Conservation (phyloP, 768 basidiomycete species). For the Cyathus striatus region DNA sequence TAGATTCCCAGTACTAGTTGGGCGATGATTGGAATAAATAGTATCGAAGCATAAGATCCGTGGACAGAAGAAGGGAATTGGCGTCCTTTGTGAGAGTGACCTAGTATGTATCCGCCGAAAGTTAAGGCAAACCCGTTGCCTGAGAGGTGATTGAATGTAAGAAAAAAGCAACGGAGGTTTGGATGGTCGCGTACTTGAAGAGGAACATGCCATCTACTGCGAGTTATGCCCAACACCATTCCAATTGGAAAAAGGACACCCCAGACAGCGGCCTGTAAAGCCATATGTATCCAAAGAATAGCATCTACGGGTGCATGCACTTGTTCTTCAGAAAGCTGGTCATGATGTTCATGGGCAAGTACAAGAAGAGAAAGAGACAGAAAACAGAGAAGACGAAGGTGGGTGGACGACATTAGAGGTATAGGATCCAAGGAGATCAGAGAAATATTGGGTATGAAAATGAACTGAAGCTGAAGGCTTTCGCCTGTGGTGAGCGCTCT, state of each 20-base stretch:
- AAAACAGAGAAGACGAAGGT: slow-evolving; percentile 7
- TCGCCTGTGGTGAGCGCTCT: too few species aligned
- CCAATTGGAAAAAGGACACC: slow-evolving; percentile 83
- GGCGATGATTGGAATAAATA: slow-evolving; percentile 55
- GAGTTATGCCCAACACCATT: slow-evolving; percentile 70
- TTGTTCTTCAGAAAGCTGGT: slow-evolving; percentile 59
- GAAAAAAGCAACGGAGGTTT: background rate
- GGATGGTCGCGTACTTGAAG: slow-evolving; percentile 72
- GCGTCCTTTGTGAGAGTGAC: slow-evolving; percentile 83
- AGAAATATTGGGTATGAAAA: too few species aligned
- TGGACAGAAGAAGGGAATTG: slow-evolving; percentile 73
- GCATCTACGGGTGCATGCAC: slow-evolving; percentile 64
- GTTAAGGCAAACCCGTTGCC: slow-evolving; percentile 65
- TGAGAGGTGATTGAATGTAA: slow-evolving; percentile 15
- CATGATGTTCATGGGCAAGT: slow-evolving; percentile 60
- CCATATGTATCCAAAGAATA: slow-evolving; percentile 80
- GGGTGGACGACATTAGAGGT: background rate
- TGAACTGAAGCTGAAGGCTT: too few species aligned
- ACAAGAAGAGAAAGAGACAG: slow-evolving; percentile 16
- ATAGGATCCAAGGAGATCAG: slow-evolving; percentile 2
- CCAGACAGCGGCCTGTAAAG: slow-evolving; percentile 76
- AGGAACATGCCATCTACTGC: slow-evolving; percentile 89
- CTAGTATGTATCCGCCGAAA: slow-evolving; percentile 70
- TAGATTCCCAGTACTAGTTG: slow-evolving; percentile 81
- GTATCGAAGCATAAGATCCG: slow-evolving; percentile 60